Conservation (phyloP, 768 basidiomycete genomes). For the Rhizopogon rudus region DNA sequence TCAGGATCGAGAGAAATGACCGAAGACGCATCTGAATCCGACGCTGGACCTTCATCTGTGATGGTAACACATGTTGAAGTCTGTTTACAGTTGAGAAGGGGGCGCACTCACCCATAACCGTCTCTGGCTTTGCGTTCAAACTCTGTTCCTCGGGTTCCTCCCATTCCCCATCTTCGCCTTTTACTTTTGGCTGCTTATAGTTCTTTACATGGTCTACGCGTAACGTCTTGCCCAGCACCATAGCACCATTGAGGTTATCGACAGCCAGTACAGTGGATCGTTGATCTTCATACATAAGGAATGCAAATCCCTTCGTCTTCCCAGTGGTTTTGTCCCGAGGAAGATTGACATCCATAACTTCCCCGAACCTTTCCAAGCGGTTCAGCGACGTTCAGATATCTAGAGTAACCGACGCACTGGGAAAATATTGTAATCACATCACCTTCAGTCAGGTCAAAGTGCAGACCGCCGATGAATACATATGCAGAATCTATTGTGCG, state of each 20-base stretch:
- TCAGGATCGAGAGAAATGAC: constrained; percentile 82
- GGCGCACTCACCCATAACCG: constrained; percentile 50
- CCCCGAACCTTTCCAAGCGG: constrained; percentile 71
- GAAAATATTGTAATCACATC: constrained; percentile 98
- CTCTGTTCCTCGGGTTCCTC: constrained; percentile 81
- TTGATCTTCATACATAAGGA: constrained; percentile 99
- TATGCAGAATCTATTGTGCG: constrained; percentile 79
- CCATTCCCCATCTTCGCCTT: constrained; percentile 82
- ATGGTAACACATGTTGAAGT: constrained; percentile 2
- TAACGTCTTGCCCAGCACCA: constrained; percentile 78
- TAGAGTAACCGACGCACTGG: constrained; percentile 57
- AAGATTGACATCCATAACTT: constrained; percentile 91
- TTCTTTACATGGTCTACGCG: constrained; percentile 91
- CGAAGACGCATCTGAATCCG: constrained; percentile 64
- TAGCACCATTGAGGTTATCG: constrained; percentile 96
- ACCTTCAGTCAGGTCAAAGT: constrained; percentile 89
- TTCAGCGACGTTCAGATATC: constrained; percentile 1
- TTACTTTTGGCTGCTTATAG: constrained; percentile 82
- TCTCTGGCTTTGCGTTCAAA: constrained; percentile 79
- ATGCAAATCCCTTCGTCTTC: constrained; percentile 88
- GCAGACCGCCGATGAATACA: constrained; percentile 87
- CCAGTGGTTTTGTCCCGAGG: constrained; percentile 93
- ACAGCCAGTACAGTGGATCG: constrained; percentile 93
- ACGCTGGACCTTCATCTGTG: constrained; percentile 46
- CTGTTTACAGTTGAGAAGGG: background rate